Evolutionary conservation across 345 rosid genomes (phyloP).

Genomic region (Mangifera indica): DNA sequence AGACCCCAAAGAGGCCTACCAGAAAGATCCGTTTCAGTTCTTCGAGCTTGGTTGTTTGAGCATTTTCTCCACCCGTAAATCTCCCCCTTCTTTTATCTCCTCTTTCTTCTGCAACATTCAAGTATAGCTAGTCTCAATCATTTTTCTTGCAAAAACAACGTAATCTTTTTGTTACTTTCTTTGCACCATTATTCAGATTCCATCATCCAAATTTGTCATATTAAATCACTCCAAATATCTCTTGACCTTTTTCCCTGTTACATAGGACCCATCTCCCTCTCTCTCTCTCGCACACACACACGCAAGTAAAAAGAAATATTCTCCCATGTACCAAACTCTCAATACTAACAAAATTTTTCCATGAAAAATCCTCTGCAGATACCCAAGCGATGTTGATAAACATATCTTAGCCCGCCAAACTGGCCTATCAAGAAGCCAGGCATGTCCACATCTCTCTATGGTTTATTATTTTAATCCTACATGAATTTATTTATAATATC

Average conservation of each 20-base stretch:
- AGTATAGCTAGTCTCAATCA: conserved; percentile 16
- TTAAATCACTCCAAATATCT: conserved; percentile 39
- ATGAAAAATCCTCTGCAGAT: conserved; percentile 50
- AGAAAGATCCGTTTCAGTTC: conserved; percentile 88
- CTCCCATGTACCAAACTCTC: neutral
- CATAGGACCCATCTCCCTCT: conserved; percentile 38
- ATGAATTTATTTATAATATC: conserved; percentile 33
- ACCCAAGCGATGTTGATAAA: conserved; percentile 99
- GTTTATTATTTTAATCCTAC: conserved; percentile 11
- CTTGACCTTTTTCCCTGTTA: conserved; percentile 19
- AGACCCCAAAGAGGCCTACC: conserved; percentile 97
- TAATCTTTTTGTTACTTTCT: conserved; percentile 51
- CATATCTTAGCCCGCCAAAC: conserved; percentile 98
- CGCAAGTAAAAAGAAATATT: neutral
- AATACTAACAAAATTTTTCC: neutral
- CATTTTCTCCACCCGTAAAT: conserved; percentile 98
- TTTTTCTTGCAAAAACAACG: conserved; percentile 36
- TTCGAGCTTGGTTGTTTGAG: conserved; percentile 97
- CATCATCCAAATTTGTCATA: conserved; percentile 31
- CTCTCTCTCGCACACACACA: neutral
- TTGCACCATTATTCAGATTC: conserved; percentile 43
- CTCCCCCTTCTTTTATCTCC: neutral
- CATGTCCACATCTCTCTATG: conserved; percentile 46
- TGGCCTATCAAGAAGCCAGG: conserved; percentile 99
- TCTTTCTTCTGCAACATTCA: neutral